Evolutionary conservation across 2,329 filamentous ascomycete genomes (phyloP), one percentile per base, ranked within the genome.

Genomic region (Colletotrichum viniferum): DNA sequence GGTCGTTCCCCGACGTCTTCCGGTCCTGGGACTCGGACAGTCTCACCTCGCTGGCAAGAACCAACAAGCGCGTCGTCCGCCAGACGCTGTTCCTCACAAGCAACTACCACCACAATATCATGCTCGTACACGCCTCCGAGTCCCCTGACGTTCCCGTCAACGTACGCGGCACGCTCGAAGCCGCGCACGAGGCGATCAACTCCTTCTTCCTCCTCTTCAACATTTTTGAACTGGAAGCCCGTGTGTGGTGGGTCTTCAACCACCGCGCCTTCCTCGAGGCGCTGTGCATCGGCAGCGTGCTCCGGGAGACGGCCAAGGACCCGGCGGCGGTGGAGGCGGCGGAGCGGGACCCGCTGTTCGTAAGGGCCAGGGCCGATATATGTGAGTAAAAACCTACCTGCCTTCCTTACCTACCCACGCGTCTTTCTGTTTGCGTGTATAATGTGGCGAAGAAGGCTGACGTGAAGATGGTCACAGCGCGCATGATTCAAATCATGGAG

Each of bases 181-280:
- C 94, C 0, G 94, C 94, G 0, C 92, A 95, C 79, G 93, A 94
- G 81, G 94, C 94, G 6, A 91, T 96, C 62, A 90, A 88, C 60
- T 88, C 93, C 2, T 96, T 96, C 81, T 96, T 96, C 82, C 88
- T 95, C 73, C 88, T 96, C 8, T 94, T 92, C 83, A 87, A 86
- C 48, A 85, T 95, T 14, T 92, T 96, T 77, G 91, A 93, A 78
- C 87, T 87, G 18, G 94, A 96, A 85, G 93, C 94, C 2, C 89
- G 92, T 16, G 94, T 96, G 1, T 96, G 94, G 94, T 96, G 94
- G 94, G 94, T 95, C 1, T 95, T 96, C 78, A 94, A 95, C 81
- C 94, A 96, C 81, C 87, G 94, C 2, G 94, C 94, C 0, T 96
- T 96, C 80, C 88, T 96, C 68, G 94, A 96, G 85, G 93, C 93